Evolutionary conservation across 257 asterid genomes (phyloP), one percentile per base, ranked within the genome.

Genomic region (Nemophila menziesii): DNA sequence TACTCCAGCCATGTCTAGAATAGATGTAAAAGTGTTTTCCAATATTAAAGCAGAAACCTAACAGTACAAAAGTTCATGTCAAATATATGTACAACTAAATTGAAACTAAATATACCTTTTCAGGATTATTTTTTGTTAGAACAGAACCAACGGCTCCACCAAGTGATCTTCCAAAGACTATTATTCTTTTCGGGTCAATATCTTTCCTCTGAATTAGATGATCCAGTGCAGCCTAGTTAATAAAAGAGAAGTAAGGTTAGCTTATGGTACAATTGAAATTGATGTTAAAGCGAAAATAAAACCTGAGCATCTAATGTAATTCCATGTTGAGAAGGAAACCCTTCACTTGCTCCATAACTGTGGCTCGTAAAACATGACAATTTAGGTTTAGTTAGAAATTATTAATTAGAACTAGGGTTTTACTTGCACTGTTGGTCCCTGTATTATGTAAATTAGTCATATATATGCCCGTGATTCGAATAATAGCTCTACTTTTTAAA

Each of bases 131-230:
- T 70, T 52, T 77, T 38, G 93, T 53, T 41, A 90, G 81, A 42
- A 71, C 84, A 43, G 99, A 59, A 45, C 96, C 99, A 60, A 90
- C 99, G 55, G 99, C 99, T 56, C 96, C 99, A 43, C 99, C 99
- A 52, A 90, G 94, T 5, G 99, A 90, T 70, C 99, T 90, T 41
- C 99, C 99, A 65, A 90, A 90, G 49, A 90, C 92, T 18, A 85
- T 61, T 63, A 90, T 77, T 70, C 94, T 74, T 42, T 87, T 72
- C 23, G 89, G 79, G 59, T 90, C 96, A 46, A 90, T 85, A 60
- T 85, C 99, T 42, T 69, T 73, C 74, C 99, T 85, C 66, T 82
- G 81, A 72, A 65, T 59, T 53, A 90, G 80, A 77, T 90, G 96
- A 62, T 85, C 96, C 48, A 85, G 61, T 47, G 99, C 96, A 66